Base-by-base conservation (phyloP, 2,329 filamentous ascomycete species). In the Colletotrichum sp. region DNA sequence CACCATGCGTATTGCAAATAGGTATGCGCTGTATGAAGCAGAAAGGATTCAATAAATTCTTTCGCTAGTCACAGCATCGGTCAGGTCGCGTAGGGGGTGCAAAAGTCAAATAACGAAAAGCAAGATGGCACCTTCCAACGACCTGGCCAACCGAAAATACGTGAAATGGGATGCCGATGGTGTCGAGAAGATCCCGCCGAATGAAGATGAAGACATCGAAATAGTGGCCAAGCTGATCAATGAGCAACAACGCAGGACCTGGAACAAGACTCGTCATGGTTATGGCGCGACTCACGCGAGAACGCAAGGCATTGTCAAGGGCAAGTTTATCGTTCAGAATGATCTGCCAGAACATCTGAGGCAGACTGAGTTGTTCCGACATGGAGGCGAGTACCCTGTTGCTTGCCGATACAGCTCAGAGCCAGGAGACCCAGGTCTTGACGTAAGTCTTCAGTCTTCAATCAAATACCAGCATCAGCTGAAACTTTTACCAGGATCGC, bases 171-270 rank as follows among this genome's bases (percentile, higher is more conserved):
- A 77, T 2, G 67, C 67, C 8, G 7, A 32, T 8, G 67, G 34
- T 9, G 66, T 75, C 19, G 62, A 77, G 16, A 63, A 62, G 4
- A 13, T 55, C 5, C 61, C 67, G 6, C 30, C 49, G 11, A 27
- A 63, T 29, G 71, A 75, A 25, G 25, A 22, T 7, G 55, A 65
- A n/a, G 71, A 69, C 30, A 65, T 77, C 6, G 57, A 66, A 32
- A 49, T 13, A 16, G 55, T 59, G 22, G 4, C 0, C 5, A 29
- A 59, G 8, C 55, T 59, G 4, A 29, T 59, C 25, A 59, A 59
- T 19, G 55, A 59, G 55, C 55, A 27, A 59, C 55, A 59, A 59
- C 55, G 55, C 1, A 25, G 25, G 22, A 59, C 55, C 1, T 6
- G 55, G 25, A 59, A 29, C 13, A 15, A 59, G 55, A 29, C 55